phyloP scores from a whole-genome alignment of 768 basidiomycete species.

The Leccinum boreale region DNA sequence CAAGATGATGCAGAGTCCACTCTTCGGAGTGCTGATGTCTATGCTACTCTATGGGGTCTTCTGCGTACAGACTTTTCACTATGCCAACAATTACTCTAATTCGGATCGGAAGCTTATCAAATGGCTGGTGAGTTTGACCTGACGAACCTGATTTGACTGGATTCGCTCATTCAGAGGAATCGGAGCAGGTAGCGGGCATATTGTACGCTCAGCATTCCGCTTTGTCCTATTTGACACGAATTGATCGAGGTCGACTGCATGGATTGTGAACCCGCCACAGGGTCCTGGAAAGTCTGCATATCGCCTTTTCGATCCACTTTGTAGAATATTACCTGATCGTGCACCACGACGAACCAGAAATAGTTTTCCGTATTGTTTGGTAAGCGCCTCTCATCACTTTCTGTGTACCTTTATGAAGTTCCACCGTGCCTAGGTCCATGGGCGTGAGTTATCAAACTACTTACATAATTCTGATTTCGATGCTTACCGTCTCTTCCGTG shows the following conservation, averaged over 20 bases:
- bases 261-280: background rate
- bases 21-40: slow-evolving; percentile 10
- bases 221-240: background rate
- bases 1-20: slow-evolving; percentile 11
- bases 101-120: slow-evolving; percentile 7
- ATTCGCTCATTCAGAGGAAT: background rate
- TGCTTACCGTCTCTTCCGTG: background rate
- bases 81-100: slow-evolving; percentile 2
- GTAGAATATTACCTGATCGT: slow-evolving; percentile 15
- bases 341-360: slow-evolving; percentile 4
- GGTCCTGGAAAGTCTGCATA: slow-evolving; percentile 13
- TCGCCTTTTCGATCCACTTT: slow-evolving; percentile 12
- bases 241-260: background rate
- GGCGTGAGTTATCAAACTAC: background rate
- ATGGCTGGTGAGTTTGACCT: slow-evolving; percentile 13
- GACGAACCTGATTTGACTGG: too few relatives aligned
- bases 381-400: background rate
- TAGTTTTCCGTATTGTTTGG: slow-evolving; percentile 10
- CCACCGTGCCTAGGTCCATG: slow-evolving; percentile 5
- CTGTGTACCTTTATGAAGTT: background rate
- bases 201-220: slow-evolving; percentile 2
- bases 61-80: slow-evolving; percentile 17
- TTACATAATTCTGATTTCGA: background rate
- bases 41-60: slow-evolving; percentile 13
- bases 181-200: slow-evolving; percentile 6